Conservation (phyloP, 2,329 filamentous ascomycete species). For the Thielaviopsis musarum region DNA sequence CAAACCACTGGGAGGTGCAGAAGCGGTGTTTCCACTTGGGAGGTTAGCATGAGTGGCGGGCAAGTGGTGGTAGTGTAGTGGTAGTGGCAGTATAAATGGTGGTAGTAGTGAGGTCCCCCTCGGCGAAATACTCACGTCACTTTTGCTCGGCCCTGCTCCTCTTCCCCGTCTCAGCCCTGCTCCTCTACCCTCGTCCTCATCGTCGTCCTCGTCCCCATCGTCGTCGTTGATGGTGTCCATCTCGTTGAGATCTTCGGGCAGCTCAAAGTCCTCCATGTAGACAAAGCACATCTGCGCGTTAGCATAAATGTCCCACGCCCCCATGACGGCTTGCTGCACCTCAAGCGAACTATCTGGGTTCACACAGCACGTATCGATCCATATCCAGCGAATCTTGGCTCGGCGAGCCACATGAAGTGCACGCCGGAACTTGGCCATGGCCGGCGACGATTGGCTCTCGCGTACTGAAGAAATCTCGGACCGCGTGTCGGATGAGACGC, state of each 20-base stretch:
- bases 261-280: conserved; percentile 15
- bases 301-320: conserved; percentile 16
- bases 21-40: conserved; percentile 12
- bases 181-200: too few relatives aligned
- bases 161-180: too few relatives aligned
- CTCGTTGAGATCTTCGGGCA: conserved; percentile 7
- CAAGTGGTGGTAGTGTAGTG: too few relatives aligned
- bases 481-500: conserved; percentile 2
- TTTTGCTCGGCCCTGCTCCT: too few relatives aligned
- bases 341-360: conserved; percentile 17
- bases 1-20: conserved; percentile 12
- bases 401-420: conserved; percentile 4
- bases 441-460: conserved; percentile 2
- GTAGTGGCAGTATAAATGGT: too few relatives aligned
- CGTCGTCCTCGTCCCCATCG: conserved; percentile 3
- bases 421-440: conserved; percentile 7
- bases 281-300: conserved; percentile 16
- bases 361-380: conserved; percentile 19
- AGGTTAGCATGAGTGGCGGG: neutral
- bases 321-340: conserved; percentile 17
- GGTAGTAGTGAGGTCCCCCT: too few relatives aligned
- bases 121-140: too few relatives aligned
- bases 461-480: conserved; percentile 1
- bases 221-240: conserved; percentile 5
- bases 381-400: conserved; percentile 16